A percentile compares a stretch with the other conserved stretches of the same genome.
phyloP scores from a whole-genome alignment of 306 rosid species.

The Vigna reflexopilosa region DNA sequence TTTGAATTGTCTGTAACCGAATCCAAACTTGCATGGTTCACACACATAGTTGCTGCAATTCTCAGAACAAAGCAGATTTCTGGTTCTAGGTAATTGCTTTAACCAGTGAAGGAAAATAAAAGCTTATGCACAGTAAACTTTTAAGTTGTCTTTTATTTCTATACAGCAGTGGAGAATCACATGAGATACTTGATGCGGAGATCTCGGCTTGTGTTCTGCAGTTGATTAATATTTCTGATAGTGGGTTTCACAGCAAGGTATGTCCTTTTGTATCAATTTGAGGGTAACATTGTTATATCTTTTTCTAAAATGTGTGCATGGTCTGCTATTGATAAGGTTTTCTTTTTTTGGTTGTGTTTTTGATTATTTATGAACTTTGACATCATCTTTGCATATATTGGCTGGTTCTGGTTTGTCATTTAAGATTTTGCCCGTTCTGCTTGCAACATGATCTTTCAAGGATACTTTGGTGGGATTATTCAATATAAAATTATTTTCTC shows the following conservation, averaged over 20 bases:
- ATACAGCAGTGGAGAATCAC: conserved; percentile 52
- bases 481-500: not conserved
- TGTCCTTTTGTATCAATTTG: not conserved
- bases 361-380: not conserved
- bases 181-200: conserved; percentile 57
- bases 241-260: conserved; percentile 58
- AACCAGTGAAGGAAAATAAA: not conserved
- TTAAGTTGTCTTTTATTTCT: conserved; percentile 37
- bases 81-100: conserved; percentile 52
- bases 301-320: conserved; percentile 21
- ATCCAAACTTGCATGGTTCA: conserved; percentile 60
- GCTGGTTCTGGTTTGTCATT: not conserved
- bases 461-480: not conserved
- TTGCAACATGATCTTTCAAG: not conserved
- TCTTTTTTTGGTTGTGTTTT: not conserved
- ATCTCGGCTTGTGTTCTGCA: conserved; percentile 57
- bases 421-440: not conserved
- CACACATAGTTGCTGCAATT: conserved; percentile 58
- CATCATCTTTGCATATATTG: not conserved
- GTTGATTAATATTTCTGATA: conserved; percentile 54
- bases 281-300: conserved; percentile 13
- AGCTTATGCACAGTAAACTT: conserved; percentile 25
- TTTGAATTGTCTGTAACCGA: conserved; percentile 48
- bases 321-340: conserved; percentile 2
- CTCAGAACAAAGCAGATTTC: conserved; percentile 52